These are phyloP conservation scores for Rhinocladiella similis DNA, from an alignment of 2,329 filamentous ascomycete genomes.

Conservation along the genomic window DNA sequence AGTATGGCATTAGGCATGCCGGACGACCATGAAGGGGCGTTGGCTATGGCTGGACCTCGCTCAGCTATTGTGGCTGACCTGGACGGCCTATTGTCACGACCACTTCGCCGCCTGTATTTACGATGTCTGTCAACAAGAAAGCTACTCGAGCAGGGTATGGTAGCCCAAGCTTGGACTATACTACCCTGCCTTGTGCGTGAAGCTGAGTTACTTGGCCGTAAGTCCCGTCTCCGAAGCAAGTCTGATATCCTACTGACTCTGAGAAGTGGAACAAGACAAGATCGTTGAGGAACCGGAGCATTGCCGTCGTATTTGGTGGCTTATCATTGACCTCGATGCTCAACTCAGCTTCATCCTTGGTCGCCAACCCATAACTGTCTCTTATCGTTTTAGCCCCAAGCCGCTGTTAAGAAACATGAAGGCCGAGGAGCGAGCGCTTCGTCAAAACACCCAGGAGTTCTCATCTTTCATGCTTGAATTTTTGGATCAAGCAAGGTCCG, in stretches of 20 bases:
- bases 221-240: background rate
- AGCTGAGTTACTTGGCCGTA: conserved; percentile 18
- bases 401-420: background rate
- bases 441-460: conserved; percentile 12
- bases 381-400: conserved; percentile 4
- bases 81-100: background rate
- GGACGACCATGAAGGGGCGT: background rate
- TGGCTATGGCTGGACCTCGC: background rate
- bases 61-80: background rate
- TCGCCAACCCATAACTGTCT: conserved; percentile 14
- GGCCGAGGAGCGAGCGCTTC: conserved; percentile 6
- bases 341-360: conserved; percentile 23
- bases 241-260: background rate
- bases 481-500: conserved; percentile 5
- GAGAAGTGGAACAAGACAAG: conserved; percentile 13
- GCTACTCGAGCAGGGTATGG: conserved; percentile 15
- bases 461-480: conserved; percentile 14
- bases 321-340: conserved; percentile 19
- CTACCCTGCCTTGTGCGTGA: conserved; percentile 17
- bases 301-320: conserved; percentile 23
- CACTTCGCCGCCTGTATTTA: conserved; percentile 10
- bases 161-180: conserved; percentile 18
- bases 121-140: conserved; percentile 11
- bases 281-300: conserved; percentile 3
- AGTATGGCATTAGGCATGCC: background rate